phyloP scores from a whole-genome alignment of 2,329 filamentous ascomycete species.

The Aspergillus quadrilineatus region DNA sequence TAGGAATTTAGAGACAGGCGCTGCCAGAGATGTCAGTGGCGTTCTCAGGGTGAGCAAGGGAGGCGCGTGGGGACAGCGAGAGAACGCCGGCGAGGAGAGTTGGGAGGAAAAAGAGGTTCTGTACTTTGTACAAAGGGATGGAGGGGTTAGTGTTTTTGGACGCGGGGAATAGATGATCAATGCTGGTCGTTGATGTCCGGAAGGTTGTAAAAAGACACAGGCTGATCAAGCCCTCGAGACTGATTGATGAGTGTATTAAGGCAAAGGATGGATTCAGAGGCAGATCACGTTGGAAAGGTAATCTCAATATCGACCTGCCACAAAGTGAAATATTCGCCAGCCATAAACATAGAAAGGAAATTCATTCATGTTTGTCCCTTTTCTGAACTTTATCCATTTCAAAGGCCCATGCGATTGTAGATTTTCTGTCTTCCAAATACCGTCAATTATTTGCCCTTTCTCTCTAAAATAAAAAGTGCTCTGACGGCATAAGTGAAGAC shows the following conservation, averaged over 20 bases:
- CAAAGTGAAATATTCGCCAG: constrained; percentile 40
- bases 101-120: constrained; percentile 67
- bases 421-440: constrained; percentile 29
- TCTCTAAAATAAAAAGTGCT: constrained; percentile 30
- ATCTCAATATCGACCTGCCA: constrained; percentile 39
- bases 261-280: constrained; percentile 25
- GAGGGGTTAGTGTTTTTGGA: constrained; percentile 78
- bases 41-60: constrained; percentile 74
- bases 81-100: constrained; percentile 28
- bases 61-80: constrained; percentile 38
- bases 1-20: constrained; percentile 77
- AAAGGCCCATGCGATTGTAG: constrained; percentile 28
- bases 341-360: constrained; percentile 41
- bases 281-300: constrained; percentile 29
- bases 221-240: background rate
- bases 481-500: constrained; percentile 32
- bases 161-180: constrained; percentile 60
- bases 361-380: constrained; percentile 39
- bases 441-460: constrained; percentile 22
- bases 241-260: constrained; percentile 7
- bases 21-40: constrained; percentile 87
- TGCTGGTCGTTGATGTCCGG: constrained; percentile 1
- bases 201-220: background rate
- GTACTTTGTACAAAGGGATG: constrained; percentile 78
- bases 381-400: constrained; percentile 30